A percentile compares a stretch with the other conserved stretches of the same genome.
Evolutionary conservation across 169 alveolate species (phyloP).

Genomic region (Plasmodium adleri): DNA sequence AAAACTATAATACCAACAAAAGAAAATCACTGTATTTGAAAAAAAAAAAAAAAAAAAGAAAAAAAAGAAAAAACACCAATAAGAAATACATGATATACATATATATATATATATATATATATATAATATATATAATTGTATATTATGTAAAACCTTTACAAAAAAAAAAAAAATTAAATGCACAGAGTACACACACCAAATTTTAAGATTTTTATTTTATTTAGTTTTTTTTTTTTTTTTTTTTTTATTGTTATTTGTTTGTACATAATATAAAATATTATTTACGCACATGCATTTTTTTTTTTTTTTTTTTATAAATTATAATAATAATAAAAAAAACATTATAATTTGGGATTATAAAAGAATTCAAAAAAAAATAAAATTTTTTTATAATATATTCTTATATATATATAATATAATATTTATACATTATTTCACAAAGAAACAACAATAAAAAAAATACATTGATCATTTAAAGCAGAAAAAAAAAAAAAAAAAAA

Average conservation of each 20-base stretch:
- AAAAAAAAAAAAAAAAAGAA: no score
- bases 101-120: no score
- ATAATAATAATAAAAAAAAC: no score
- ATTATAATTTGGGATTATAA: not conserved
- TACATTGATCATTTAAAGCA: slow-evolving; percentile 1
- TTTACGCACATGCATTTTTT: slow-evolving; percentile 15
- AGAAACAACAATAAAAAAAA: not conserved
- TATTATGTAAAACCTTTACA: not conserved
- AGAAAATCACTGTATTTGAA: no score
- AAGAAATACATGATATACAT: no score
- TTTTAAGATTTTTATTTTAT: not conserved
- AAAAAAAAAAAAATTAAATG: slow-evolving; percentile 24
- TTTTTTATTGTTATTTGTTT: not conserved
- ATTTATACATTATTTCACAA: not conserved
- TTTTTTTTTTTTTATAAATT: not conserved
- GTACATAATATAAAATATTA: slow-evolving; percentile 3
- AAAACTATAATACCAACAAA: no score
- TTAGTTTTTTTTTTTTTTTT: slow-evolving; percentile 9
- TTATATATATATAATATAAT: not conserved
- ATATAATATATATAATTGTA: no score
- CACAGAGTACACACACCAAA: slow-evolving; percentile 25
- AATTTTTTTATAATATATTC: not conserved
- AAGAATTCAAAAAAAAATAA: no score
- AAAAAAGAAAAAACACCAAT: no score
- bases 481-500: slow-evolving; percentile 3